A percentile compares a stretch with the other conserved stretches of the same genome.
Evolutionary conservation across 2,329 filamentous ascomycete species (phyloP).

Genomic region (Penicillium sp.): DNA sequence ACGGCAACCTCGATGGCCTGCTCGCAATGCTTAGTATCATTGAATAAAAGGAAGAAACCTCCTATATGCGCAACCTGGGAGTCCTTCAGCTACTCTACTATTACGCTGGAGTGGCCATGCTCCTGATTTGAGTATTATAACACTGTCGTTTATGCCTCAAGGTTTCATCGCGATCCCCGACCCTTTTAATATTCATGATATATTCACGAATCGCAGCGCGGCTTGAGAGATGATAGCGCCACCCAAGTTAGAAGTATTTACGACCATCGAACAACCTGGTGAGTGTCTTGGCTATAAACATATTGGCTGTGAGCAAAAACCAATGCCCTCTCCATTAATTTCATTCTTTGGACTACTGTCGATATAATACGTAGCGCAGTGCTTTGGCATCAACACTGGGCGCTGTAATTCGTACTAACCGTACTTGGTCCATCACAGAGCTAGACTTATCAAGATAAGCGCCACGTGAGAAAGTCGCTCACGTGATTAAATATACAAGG

Average conservation of each 20-base stretch:
- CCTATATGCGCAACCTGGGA: background rate
- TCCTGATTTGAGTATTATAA: background rate
- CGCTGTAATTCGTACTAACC: background rate
- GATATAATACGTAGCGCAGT: background rate
- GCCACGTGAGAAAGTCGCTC: background rate
- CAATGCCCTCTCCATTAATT: background rate
- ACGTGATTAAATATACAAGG: background rate
- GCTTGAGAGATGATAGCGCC: background rate
- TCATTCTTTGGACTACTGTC: background rate
- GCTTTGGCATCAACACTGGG: background rate
- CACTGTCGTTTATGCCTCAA: background rate
- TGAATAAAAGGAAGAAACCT: background rate
- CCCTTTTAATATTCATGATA: background rate
- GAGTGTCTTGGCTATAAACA: background rate
- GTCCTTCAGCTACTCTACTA: background rate
- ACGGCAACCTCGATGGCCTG: background rate
- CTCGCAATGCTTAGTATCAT: background rate
- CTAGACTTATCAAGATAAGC: background rate
- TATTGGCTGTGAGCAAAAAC: background rate
- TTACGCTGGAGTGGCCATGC: background rate
- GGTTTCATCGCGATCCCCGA: background rate
- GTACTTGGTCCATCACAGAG: background rate
- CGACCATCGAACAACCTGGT: background rate
- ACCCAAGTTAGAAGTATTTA: background rate
- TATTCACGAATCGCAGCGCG: background rate